A percentile compares a stretch with the other conserved stretches of the same genome.
These are phyloP conservation scores for Trichoderma simmonsii DNA, from an alignment of 2,329 filamentous ascomycete species.

Conservation along the genomic window DNA sequence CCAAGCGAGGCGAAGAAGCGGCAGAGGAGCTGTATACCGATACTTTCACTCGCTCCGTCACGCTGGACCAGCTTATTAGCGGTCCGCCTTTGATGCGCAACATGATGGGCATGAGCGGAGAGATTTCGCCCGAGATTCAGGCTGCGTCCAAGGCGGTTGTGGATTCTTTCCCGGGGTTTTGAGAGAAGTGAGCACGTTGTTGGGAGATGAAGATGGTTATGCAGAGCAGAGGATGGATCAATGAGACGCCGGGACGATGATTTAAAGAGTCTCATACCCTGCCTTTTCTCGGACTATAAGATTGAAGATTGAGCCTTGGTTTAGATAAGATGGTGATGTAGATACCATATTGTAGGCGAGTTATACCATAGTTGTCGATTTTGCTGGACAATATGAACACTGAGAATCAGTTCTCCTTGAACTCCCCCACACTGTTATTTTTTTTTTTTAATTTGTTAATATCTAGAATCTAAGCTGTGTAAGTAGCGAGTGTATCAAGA, in stretches of 20 bases:
- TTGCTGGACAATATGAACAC: background rate
- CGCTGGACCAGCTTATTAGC: slow-evolving; percentile 33
- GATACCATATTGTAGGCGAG: background rate
- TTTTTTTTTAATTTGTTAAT: background rate
- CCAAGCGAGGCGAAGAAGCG: slow-evolving; percentile 21
- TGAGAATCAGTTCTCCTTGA: background rate
- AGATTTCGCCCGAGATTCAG: slow-evolving; percentile 30
- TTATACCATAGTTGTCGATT: background rate
- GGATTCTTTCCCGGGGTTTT: slow-evolving; percentile 21
- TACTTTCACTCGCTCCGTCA: slow-evolving; percentile 31
- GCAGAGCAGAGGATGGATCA: no score
- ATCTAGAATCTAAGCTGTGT: background rate
- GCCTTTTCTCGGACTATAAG: background rate
- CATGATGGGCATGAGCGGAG: slow-evolving; percentile 33
- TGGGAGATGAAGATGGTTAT: background rate
- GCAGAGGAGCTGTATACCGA: slow-evolving; percentile 30
- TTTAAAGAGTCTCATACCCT: background rate
- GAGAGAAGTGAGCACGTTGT: background rate
- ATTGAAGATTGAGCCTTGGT: background rate
- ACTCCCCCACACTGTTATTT: background rate
- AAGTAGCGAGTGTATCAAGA: background rate
- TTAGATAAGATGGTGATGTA: background rate
- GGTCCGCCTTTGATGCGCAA: slow-evolving; percentile 28
- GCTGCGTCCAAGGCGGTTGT: slow-evolving; percentile 28
- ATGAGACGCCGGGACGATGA: background rate